Evolutionary conservation across 306 rosid genomes (phyloP).

Genomic region (Chamaecrista fasciculata): DNA sequence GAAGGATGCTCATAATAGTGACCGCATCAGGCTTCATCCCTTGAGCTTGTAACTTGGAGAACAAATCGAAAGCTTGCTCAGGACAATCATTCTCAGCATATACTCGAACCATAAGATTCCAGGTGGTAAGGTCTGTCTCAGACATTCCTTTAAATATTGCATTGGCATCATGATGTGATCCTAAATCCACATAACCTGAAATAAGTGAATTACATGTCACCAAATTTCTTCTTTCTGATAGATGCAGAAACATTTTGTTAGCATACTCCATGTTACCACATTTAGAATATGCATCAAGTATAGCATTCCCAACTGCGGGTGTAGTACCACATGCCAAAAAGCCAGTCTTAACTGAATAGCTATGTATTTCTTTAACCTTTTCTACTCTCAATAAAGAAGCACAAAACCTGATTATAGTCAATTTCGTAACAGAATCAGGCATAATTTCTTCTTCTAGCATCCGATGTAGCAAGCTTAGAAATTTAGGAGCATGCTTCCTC

Average conservation of each 20-base stretch:
- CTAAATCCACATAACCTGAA: slow-evolving; percentile 60
- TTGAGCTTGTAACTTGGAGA: slow-evolving; percentile 50
- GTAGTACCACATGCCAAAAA: slow-evolving; percentile 39
- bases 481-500: slow-evolving; percentile 39
- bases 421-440: slow-evolving; percentile 65
- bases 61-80: slow-evolving; percentile 54
- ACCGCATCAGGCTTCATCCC: slow-evolving; percentile 78
- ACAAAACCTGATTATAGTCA: slow-evolving; percentile 59
- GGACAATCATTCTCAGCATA: slow-evolving; percentile 72
- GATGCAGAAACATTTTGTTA: slow-evolving; percentile 47
- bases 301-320: slow-evolving; percentile 65
- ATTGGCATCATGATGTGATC: slow-evolving; percentile 58
- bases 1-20: slow-evolving; percentile 85
- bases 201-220: slow-evolving; percentile 73
- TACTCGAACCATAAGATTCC: slow-evolving; percentile 85
- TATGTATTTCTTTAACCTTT: slow-evolving; percentile 77
- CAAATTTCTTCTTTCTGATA: slow-evolving; percentile 54
- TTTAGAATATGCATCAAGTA: slow-evolving; percentile 91
- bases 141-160: slow-evolving; percentile 52
- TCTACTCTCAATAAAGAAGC: slow-evolving; percentile 38
- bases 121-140: slow-evolving; percentile 79
- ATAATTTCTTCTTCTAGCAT: slow-evolving; percentile 55
- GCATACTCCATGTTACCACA: slow-evolving; percentile 70
- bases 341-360: slow-evolving; percentile 61
- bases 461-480: slow-evolving; percentile 48